phyloP scores from a whole-genome alignment of 2,329 filamentous ascomycete genomes.

The Beauveria bassiana region DNA sequence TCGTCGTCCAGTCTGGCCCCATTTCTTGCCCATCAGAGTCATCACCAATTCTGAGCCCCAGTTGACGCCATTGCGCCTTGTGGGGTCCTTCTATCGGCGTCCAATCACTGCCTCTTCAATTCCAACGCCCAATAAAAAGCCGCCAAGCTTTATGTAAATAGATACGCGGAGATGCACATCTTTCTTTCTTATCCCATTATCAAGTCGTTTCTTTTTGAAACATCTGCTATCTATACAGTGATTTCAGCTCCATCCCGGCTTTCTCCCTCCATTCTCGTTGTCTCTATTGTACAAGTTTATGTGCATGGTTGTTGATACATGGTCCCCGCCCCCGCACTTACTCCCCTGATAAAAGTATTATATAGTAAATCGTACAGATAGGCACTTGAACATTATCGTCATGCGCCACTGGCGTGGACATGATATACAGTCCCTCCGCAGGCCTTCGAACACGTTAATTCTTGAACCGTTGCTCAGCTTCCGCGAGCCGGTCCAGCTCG shows the following conservation, averaged over 20 bases:
- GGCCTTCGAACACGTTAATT: not conserved
- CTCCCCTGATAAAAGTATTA: not conserved
- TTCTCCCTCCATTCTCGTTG: not conserved
- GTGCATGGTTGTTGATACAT: conserved; percentile 1
- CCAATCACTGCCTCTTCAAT: conserved; percentile 9
- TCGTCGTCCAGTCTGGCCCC: conserved; percentile 14
- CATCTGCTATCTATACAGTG: not conserved
- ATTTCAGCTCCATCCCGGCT: not conserved
- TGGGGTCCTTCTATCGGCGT: conserved; percentile 17
- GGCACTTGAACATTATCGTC: not conserved
- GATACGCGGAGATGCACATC: conserved; percentile 10
- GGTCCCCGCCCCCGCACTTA: not conserved
- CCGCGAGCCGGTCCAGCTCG: conserved; percentile 10
- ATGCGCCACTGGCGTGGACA: not conserved
- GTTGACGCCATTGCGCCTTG: conserved; percentile 28
- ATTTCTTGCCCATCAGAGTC: not conserved
- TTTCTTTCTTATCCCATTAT: not conserved
- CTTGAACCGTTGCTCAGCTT: conserved; percentile 7
- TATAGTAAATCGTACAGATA: not conserved
- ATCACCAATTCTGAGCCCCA: conserved; percentile 15
- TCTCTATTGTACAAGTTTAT: conserved; percentile 1
- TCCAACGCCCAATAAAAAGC: not conserved
- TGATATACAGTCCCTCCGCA: not conserved
- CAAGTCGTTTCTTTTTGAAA: not conserved
- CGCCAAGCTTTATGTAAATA: not conserved